Evolutionary conservation across 1,284 basidiomycete species (phyloP), one percentile per base, ranked within the genome.

Genomic region (Ceratobasidium sp.): DNA sequence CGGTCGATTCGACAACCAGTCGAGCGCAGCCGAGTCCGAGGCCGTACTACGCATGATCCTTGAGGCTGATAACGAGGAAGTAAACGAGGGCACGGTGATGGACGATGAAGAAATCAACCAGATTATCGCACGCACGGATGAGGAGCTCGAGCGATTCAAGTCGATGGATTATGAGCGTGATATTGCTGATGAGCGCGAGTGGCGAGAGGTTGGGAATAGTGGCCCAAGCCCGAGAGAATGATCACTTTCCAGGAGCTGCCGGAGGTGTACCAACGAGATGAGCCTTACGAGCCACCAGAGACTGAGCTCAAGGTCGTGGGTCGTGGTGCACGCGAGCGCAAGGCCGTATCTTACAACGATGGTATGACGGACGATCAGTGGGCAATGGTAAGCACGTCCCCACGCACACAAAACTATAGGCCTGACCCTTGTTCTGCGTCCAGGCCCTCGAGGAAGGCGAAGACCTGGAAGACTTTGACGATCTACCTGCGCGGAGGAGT

Each of bases 1-100:
- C 70, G 97, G 97, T 88, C 95, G 96, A 77, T 99, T 99, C 87
- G 98, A 99, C 85, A 98, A 99, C 85, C 97, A 98, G 85, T 98
- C 97, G 22, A 98, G 96, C 1, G 94, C 95, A 78, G 97, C 98
- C 83, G 98, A 99, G 84, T 96, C 98, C 81, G 98, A 99, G 83
- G 93, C 95, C 82, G 71, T 74, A 2, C 29, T 74, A 92, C 93
- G 90, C 69, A 95, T 90, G 11, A 93, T 95, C 78, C 87, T 95
- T n/a, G 93, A 96, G 84, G 93, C 92, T 34, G 91, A 98, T 83
- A 93, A 94, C 83, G 95, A 96, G 81, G 95, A 96, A 80, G 94
- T 92, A 77, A 95, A 97, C 81, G 95, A 97, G 84, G 92, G 93
- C 3, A 95, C 95, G 54, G 96, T 98, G 82, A 94, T 98, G 88